phyloP scores from a whole-genome alignment of 495 filamentous ascomycete species.

The Aspergillus ellipticus region DNA sequence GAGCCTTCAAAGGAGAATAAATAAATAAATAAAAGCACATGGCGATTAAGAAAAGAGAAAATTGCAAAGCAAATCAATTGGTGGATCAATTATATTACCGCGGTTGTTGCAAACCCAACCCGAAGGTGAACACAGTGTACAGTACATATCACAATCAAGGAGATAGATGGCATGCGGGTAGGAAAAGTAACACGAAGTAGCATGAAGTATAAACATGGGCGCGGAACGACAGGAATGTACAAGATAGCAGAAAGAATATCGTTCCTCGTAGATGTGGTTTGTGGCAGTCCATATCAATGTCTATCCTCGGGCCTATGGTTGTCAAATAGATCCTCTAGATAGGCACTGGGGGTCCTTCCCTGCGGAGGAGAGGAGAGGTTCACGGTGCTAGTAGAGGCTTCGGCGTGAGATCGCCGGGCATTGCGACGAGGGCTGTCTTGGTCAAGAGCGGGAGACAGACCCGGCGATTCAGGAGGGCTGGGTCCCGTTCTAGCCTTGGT shows the following conservation, averaged over 20 bases:
- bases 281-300: neutral
- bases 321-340: conserved; percentile 89
- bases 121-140: neutral
- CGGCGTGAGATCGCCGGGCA: conserved; percentile 30
- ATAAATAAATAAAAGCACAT: too few species aligned
- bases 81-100: too few species aligned
- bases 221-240: neutral
- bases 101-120: neutral
- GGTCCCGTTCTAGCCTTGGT: conserved; percentile 45
- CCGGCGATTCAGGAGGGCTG: conserved; percentile 68
- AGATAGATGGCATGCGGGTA: neutral
- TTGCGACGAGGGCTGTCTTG: conserved; percentile 31
- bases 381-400: conserved; percentile 64
- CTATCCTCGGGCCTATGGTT: conserved; percentile 42
- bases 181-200: neutral
- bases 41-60: too few species aligned
- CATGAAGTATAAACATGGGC: neutral
- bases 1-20: too few species aligned
- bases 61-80: too few species aligned
- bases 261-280: neutral
- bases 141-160: neutral
- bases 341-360: conserved; percentile 82
- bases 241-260: conserved; percentile 6
- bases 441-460: conserved; percentile 30
- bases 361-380: conserved; percentile 64